A percentile compares a stretch with the other conserved stretches of the same genome.
phyloP scores from a whole-genome alignment of 768 basidiomycete species.

The Pleurotus cornucopiae region DNA sequence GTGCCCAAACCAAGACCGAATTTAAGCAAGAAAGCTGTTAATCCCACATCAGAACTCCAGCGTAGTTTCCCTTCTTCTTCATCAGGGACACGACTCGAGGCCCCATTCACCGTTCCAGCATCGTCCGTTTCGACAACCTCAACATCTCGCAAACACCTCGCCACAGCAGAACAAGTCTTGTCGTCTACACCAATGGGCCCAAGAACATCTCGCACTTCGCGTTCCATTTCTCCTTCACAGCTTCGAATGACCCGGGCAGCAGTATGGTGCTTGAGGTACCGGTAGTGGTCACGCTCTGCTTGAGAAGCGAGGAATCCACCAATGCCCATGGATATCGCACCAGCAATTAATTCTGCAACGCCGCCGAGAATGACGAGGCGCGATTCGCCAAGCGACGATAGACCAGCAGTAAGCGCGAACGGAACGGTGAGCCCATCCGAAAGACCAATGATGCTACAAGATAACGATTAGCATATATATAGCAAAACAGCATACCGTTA shows the following conservation, averaged over 20 bases:
- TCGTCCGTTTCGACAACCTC: constrained; percentile 40
- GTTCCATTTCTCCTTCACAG: constrained; percentile 94
- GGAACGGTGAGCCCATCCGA: constrained; percentile 90
- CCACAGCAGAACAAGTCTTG: constrained; percentile 71
- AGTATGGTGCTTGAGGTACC: constrained; percentile 72
- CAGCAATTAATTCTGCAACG: constrained; percentile 92
- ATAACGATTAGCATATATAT: not conserved
- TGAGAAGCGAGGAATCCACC: constrained; percentile 97
- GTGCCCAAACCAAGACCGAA: constrained; percentile 90
- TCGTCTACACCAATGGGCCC: constrained; percentile 90
- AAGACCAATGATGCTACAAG: constrained; percentile 76
- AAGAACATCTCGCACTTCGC: constrained; percentile 86
- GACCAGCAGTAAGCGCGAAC: constrained; percentile 85
- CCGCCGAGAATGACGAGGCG: constrained; percentile 93
- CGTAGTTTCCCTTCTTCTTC: constrained; percentile 58
- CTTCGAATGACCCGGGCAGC: constrained; percentile 80
- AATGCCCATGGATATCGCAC: constrained; percentile 97
- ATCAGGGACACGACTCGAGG: constrained; percentile 17
- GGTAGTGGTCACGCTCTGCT: constrained; percentile 93
- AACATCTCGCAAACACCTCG: constrained; percentile 64
- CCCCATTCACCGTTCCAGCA: constrained; percentile 14
- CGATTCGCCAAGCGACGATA: constrained; percentile 85
- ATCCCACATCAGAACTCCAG: constrained; percentile 77
- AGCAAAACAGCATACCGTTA: too few species aligned
- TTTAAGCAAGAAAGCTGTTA: constrained; percentile 92